Conservation (phyloP, 495 filamentous ascomycete genomes). For the Talaromyces wortmannii region DNA sequence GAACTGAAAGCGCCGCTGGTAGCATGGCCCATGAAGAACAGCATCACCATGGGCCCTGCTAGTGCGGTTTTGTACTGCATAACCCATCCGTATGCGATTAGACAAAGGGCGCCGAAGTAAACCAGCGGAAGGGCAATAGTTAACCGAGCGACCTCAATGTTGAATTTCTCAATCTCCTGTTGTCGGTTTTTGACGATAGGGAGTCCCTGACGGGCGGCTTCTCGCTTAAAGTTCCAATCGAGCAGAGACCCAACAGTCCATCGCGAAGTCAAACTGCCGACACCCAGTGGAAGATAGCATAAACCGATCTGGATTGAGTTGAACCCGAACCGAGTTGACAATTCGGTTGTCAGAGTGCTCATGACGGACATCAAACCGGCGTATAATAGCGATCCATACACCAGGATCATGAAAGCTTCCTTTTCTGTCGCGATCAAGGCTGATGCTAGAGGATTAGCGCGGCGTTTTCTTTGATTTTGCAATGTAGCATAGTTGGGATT, state of each 20-base stretch:
- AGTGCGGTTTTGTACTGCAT: slow-evolving; percentile 38
- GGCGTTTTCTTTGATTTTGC: slow-evolving; percentile 8
- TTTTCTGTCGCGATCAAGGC: slow-evolving; percentile 30
- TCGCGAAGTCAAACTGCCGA: slow-evolving; percentile 69
- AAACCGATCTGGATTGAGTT: slow-evolving; percentile 29
- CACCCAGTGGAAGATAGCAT: slow-evolving; percentile 29
- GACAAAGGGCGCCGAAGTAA: slow-evolving; percentile 20
- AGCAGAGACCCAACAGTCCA: slow-evolving; percentile 74
- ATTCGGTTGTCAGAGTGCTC: slow-evolving; percentile 10
- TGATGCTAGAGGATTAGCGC: slow-evolving; percentile 18
- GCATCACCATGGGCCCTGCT: slow-evolving; percentile 44
- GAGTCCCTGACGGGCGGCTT: slow-evolving; percentile 26
- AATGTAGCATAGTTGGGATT: slow-evolving; percentile 8
- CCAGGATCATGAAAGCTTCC: slow-evolving; percentile 25
- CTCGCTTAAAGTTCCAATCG: slow-evolving; percentile 41
- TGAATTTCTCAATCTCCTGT: slow-evolving; percentile 26
- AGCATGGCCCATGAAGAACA: slow-evolving; percentile 48
- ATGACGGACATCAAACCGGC: slow-evolving; percentile 17
- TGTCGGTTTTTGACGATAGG: slow-evolving; percentile 38
- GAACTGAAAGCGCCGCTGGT: slow-evolving; percentile 48
- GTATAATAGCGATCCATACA: slow-evolving; percentile 21
- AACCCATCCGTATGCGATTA: slow-evolving; percentile 51
- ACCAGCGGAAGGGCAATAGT: slow-evolving; percentile 22
- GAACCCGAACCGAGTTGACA: slow-evolving; percentile 16
- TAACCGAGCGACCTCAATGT: slow-evolving; percentile 29